Percentiles rank a stretch among this genome's conserved stretches.
Conservation (phyloP, 495 filamentous ascomycete species). For the Annulohypoxylon maeteangense region DNA sequence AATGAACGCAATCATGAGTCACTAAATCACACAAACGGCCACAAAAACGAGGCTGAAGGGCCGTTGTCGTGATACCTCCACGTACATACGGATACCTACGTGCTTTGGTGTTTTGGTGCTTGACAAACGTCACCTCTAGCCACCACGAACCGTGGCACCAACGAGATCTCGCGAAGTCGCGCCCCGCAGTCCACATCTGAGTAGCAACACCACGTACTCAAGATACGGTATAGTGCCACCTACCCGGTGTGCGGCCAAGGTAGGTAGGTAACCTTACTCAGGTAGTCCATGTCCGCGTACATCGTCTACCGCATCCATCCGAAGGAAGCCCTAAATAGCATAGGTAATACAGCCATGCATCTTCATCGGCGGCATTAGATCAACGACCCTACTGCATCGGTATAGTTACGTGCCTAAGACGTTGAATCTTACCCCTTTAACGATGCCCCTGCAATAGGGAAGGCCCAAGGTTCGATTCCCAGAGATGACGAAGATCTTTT, state of each 20-base stretch:
- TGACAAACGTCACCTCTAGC: background rate
- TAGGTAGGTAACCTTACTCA: too few relatives aligned
- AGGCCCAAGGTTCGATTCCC: too few relatives aligned
- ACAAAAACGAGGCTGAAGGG: background rate
- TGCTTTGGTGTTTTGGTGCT: background rate
- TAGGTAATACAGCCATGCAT: too few relatives aligned
- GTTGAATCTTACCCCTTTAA: too few relatives aligned
- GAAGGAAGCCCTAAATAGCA: background rate
- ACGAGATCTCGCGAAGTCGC: background rate
- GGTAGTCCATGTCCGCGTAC: too few relatives aligned
- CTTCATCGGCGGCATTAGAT: too few relatives aligned
- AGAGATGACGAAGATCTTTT: too few relatives aligned
- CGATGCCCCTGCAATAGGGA: too few relatives aligned
- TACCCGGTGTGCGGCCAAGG: background rate
- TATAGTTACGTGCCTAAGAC: too few relatives aligned
- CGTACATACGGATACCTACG: background rate
- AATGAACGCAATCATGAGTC: background rate
- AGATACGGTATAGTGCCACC: background rate
- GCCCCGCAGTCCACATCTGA: background rate
- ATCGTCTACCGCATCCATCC: too few relatives aligned
- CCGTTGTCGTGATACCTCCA: background rate
- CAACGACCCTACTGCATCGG: too few relatives aligned
- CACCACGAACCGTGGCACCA: background rate
- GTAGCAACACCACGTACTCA: background rate
- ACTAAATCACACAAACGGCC: background rate